phyloP scores from a whole-genome alignment of 257 asterid species.

The Fraxinus cuspidata region DNA sequence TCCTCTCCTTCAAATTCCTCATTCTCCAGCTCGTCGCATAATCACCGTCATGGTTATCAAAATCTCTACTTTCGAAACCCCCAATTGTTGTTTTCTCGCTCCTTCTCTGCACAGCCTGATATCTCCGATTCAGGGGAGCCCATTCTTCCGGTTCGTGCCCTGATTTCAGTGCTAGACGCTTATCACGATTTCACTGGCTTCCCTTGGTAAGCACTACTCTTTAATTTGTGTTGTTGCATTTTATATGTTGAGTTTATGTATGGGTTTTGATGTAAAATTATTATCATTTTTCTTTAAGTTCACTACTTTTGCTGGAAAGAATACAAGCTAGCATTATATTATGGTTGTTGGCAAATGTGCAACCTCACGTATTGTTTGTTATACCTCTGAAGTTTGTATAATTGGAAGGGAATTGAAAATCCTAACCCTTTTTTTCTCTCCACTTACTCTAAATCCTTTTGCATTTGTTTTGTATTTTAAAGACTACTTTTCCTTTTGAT shows the following conservation, averaged over 20 bases:
- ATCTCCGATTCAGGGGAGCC: conserved; percentile 27
- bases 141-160: conserved; percentile 38
- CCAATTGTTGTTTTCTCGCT: conserved; percentile 24
- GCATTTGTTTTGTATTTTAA: not conserved
- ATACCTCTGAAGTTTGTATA: not conserved
- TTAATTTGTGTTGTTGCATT: not conserved
- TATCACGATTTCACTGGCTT: conserved; percentile 50
- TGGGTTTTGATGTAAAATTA: not conserved
- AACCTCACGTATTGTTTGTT: not conserved
- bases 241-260: not conserved
- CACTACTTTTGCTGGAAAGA: not conserved
- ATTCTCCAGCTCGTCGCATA: conserved; percentile 21
- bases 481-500: conserved; percentile 1
- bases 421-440: too few relatives aligned
- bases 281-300: not conserved
- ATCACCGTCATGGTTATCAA: conserved; percentile 8
- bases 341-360: conserved; percentile 5
- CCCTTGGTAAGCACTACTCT: conserved; percentile 44
- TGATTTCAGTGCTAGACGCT: conserved; percentile 47
- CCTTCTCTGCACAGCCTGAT: conserved; percentile 32
- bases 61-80: conserved; percentile 29
- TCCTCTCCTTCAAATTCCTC: conserved; percentile 16
- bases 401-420: not conserved
- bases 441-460: too few relatives aligned
- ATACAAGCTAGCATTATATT: not conserved